Conservation (phyloP, 169 alveolate species). For the Babesia bigemina region DNA sequence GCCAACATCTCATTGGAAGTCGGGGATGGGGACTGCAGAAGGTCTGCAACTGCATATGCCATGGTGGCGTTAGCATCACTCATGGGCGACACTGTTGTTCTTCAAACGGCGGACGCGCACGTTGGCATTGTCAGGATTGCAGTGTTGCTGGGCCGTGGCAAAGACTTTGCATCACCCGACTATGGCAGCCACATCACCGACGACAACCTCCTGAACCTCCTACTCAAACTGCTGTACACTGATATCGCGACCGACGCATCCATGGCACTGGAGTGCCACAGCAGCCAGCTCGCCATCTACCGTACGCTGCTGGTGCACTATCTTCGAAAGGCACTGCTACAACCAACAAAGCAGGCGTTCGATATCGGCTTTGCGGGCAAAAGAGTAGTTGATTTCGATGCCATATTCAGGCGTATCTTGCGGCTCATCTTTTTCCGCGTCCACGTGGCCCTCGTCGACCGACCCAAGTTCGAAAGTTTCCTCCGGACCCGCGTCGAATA, state of each 20-base stretch:
- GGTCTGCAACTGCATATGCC: background rate
- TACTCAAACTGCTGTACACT: slow-evolving; percentile 20
- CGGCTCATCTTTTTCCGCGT: slow-evolving; percentile 43
- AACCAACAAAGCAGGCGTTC: slow-evolving; percentile 8
- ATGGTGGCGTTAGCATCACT: slow-evolving; percentile 18
- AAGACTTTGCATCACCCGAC: background rate
- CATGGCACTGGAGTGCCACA: slow-evolving; percentile 49
- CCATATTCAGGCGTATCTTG: slow-evolving; percentile 24
- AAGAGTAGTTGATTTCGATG: background rate
- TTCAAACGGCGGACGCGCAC: background rate
- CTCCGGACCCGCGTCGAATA: slow-evolving; percentile 37
- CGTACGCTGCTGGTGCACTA: slow-evolving; percentile 44
- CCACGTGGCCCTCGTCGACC: slow-evolving; percentile 27
- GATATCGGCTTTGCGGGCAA: background rate
- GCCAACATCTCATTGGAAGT: slow-evolving; percentile 8
- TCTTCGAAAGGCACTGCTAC: background rate
- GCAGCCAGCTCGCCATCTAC: slow-evolving; percentile 3
- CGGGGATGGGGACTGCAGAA: background rate
- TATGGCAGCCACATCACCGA: background rate
- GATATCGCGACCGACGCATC: slow-evolving; percentile 33
- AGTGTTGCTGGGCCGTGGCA: background rate
- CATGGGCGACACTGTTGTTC: background rate
- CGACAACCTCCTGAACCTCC: background rate
- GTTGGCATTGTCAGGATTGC: background rate
- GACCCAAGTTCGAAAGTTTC: slow-evolving; percentile 24